Evolutionary conservation across 2,329 filamentous ascomycete genomes (phyloP), one percentile per base, ranked within the genome.

Genomic region (Stagonosporopsis cucurbitacearum): DNA sequence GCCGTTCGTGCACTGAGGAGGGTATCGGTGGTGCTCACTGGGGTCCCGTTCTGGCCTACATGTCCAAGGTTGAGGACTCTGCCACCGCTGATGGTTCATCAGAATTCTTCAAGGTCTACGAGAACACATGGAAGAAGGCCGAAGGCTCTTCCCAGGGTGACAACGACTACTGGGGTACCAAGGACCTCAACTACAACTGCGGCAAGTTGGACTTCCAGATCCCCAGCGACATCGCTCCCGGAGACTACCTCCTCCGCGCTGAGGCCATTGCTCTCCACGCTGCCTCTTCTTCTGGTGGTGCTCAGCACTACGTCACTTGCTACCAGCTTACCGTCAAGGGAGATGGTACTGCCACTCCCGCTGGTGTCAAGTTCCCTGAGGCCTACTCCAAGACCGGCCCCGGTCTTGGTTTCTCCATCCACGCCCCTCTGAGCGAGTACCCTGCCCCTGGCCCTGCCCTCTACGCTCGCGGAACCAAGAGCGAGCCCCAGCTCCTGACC

Each of bases 41-140:
- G 71, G 83, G 83, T 8, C 82, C 82, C 33, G 71, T 84, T 64
- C 77, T 82, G 59, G 82, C 80, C 53, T 85, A 82, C 69, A 80
- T 85, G 64, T 58, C 61, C 47, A 66, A 68, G 54, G 67, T 70
- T 12, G 66, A 70, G 17, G 80, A 82, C 4, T 73, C 75, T 15
- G 72, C 75, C 25, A 61, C 66, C 17, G 71, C 73, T 46, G 78
- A 80, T 49, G 81, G 81, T 33, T 76, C 78, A 11, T 80, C 81
- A 25, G 75, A 77, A 57, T 82, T 83, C 71, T 85, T 82, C 62
- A 81, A 78, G 70, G 62, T 80, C 45, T 76, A 77, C 39, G 71
- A 79, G 59, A 74, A 77, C 37, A 77, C 75, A 44, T 76, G 65
- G 60, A 66, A 63, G 35, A 68, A 68, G 62, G 62, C 70, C 47